Percentiles rank a stretch among this genome's conserved stretches.
Evolutionary conservation across 2,329 filamentous ascomycete species (phyloP).

Genomic region (Ilyonectria destructans): DNA sequence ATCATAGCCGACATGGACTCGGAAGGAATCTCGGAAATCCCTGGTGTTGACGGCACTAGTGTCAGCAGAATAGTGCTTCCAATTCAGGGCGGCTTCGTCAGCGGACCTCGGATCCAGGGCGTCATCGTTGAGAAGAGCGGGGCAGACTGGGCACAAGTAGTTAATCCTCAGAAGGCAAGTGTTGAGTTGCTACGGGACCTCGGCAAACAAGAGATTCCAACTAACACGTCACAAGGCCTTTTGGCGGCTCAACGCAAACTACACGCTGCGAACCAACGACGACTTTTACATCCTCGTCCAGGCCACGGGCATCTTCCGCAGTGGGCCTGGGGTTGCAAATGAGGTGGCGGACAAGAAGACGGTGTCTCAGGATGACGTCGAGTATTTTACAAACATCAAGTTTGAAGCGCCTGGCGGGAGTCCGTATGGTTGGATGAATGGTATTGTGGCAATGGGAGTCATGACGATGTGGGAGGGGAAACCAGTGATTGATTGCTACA

Average conservation of each 20-base stretch:
- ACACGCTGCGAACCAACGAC: constrained; percentile 39
- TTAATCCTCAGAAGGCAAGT: constrained; percentile 36
- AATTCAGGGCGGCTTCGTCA: constrained; percentile 36
- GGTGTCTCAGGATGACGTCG: constrained; percentile 37
- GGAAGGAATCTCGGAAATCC: constrained; percentile 33
- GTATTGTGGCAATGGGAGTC: constrained; percentile 34
- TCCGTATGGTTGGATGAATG: constrained; percentile 38
- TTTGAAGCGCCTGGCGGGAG: constrained; percentile 40
- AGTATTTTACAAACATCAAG: constrained; percentile 42
- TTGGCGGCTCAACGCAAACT: constrained; percentile 35
- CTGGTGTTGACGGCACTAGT: constrained; percentile 28
- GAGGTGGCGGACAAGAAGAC: constrained; percentile 25
- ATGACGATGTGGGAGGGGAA: constrained; percentile 42
- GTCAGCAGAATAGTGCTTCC: constrained; percentile 36
- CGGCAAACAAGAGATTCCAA: background rate
- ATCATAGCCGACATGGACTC: constrained; percentile 44
- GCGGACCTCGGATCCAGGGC: constrained; percentile 36
- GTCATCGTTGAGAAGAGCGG: constrained; percentile 39
- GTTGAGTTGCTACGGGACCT: too few relatives aligned
- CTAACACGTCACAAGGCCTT: constrained; percentile 19
- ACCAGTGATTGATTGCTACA: constrained; percentile 42
- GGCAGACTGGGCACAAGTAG: constrained; percentile 41
- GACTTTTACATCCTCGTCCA: constrained; percentile 38
- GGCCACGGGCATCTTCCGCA: constrained; percentile 40
- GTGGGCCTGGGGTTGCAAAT: constrained; percentile 31